Evolutionary conservation across 176 grass and related monocot species (phyloP).

Genomic region (Musa troglodytarum): DNA sequence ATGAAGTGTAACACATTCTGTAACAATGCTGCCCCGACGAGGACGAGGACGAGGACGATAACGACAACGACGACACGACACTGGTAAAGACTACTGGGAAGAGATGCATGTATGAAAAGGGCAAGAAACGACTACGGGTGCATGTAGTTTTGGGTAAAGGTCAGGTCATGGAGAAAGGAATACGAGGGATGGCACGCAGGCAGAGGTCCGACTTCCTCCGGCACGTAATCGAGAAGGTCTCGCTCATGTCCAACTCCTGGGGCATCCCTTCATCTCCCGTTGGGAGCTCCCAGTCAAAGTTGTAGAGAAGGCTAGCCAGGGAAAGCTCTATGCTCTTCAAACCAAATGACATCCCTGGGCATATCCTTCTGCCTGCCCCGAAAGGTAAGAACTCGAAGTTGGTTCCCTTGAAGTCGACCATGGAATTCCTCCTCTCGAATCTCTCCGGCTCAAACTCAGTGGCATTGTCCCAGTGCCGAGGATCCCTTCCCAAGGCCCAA

Average conservation of each 20-base stretch:
- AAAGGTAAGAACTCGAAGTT: conserved; percentile 30
- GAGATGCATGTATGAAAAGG: no score
- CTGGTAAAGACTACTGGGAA: no score
- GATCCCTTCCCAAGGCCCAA: not conserved
- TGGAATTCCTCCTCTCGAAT: not conserved
- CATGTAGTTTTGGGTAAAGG: not conserved
- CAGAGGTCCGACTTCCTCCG: not conserved
- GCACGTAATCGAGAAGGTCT: not conserved
- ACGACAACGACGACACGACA: no score
- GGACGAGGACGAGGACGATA: no score
- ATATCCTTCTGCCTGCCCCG: conserved; percentile 16
- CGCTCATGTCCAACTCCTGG: not conserved
- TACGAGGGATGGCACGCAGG: not conserved
- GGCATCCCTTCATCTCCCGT: not conserved
- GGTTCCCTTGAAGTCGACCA: conserved; percentile 4
- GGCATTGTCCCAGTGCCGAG: not conserved
- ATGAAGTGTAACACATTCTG: no score
- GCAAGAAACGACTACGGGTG: no score
- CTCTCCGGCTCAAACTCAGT: conserved; percentile 25
- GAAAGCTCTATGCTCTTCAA: conserved; percentile 6
- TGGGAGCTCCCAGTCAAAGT: conserved; percentile 22
- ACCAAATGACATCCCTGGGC: conserved; percentile 19
- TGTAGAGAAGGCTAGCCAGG: conserved; percentile 14
- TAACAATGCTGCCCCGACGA: no score
- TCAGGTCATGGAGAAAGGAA: not conserved